phyloP scores from a whole-genome alignment of 331 rosid species.

The Quercus tomentella region DNA sequence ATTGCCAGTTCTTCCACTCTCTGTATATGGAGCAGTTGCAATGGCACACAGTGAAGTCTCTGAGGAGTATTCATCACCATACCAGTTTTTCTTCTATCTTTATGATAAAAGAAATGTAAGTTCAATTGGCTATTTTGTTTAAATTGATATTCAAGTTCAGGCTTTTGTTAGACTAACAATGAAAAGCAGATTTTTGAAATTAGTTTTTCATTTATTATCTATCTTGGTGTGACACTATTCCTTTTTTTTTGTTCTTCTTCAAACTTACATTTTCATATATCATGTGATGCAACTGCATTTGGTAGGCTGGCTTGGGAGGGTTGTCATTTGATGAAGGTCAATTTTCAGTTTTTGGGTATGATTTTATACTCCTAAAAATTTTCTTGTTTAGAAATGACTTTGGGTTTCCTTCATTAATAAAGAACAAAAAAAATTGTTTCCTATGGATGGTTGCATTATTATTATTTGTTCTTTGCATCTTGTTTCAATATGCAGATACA shows the following conservation, averaged over 20 bases:
- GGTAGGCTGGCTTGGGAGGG: constrained; percentile 96
- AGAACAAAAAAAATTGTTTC: not conserved
- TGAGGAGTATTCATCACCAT: constrained; percentile 83
- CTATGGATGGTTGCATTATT: not conserved
- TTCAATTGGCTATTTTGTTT: not conserved
- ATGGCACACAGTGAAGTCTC: constrained; percentile 94
- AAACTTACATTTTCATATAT: not conserved
- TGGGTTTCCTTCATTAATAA: not conserved
- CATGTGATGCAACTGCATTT: not conserved
- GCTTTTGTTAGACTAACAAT: not conserved
- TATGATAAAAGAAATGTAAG: constrained; percentile 88
- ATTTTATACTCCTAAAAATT: not conserved
- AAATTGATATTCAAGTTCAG: not conserved
- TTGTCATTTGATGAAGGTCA: constrained; percentile 96
- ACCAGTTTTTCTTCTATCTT: constrained; percentile 89
- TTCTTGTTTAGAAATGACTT: not conserved
- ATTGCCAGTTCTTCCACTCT: constrained; percentile 86
- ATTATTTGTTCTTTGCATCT: not conserved
- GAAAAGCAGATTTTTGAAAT: not conserved
- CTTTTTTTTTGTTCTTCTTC: not conserved
- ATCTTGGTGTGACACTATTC: not conserved
- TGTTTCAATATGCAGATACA: constrained; percentile 52
- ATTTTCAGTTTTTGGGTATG: constrained; percentile 90
- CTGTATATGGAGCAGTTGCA: constrained; percentile 93
- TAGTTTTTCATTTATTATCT: not conserved